These are phyloP conservation scores for Cutaneotrichosporon dermatis DNA, from an alignment of 1,284 basidiomycete genomes.

Conservation along the genomic window DNA sequence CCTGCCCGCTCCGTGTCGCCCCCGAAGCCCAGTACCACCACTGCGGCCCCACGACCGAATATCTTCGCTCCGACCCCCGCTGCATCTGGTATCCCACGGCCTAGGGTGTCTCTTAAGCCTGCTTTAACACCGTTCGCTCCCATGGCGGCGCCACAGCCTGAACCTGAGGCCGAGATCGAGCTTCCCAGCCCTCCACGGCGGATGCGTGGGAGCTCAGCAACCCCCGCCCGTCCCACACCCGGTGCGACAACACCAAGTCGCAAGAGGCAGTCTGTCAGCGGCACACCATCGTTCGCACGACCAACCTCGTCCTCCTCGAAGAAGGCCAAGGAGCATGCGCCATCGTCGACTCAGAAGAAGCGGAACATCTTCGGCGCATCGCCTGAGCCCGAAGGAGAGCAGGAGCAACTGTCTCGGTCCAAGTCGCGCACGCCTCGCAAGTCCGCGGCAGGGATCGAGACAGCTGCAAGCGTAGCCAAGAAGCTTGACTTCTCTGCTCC, in stretches of 20 bases:
- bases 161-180: neutral
- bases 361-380: constrained; percentile 44
- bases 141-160: neutral
- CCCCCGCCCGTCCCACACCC: constrained; percentile 4
- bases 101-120: neutral
- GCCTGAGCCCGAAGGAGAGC: constrained; percentile 14
- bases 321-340: neutral
- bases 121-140: constrained; percentile 1
- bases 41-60: too few relatives aligned
- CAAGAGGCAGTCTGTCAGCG: neutral
- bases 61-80: neutral
- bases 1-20: too few relatives aligned
- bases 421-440: constrained; percentile 29
- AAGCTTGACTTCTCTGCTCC: constrained; percentile 9
- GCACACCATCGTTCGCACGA: constrained; percentile 10
- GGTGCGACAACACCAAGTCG: neutral
- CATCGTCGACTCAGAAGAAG: constrained; percentile 17
- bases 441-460: constrained; percentile 22
- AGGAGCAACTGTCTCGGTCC: constrained; percentile 17
- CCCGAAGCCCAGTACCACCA: too few relatives aligned
- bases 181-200: neutral
- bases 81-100: neutral
- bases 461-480: constrained; percentile 16
- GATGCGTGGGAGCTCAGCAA: constrained; percentile 1
- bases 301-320: constrained; percentile 10